Percentiles rank a stretch among this genome's conserved stretches.
These are phyloP conservation scores for Exophiala dermatitidis DNA, from an alignment of 2,329 filamentous ascomycete species.

Conservation along the genomic window DNA sequence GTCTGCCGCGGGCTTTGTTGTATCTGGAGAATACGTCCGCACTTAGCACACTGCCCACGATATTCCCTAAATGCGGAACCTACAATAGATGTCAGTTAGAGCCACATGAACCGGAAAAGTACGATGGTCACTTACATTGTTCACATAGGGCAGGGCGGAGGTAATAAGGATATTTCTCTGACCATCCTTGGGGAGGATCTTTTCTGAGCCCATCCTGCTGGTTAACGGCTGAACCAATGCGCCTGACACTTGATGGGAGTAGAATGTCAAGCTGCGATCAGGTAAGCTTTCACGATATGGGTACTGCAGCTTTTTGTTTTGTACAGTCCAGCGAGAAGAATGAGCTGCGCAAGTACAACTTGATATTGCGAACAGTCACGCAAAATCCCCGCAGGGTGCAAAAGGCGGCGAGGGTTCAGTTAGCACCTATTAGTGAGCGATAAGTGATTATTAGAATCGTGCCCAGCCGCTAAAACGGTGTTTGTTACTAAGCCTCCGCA, in stretches of 20 bases:
- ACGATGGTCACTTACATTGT: conserved; percentile 44
- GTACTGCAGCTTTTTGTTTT: too few relatives aligned
- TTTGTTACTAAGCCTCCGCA: conserved; percentile 15
- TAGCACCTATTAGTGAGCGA: too few relatives aligned
- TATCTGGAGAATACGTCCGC: conserved; percentile 77
- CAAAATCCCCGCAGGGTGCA: neutral
- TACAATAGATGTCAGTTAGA: conserved; percentile 42
- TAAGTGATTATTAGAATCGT: neutral
- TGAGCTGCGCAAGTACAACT: neutral
- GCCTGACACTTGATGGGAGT: too few relatives aligned
- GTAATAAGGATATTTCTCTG: conserved; percentile 87
- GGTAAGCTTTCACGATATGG: too few relatives aligned
- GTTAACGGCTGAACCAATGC: too few relatives aligned
- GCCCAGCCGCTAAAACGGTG: conserved; percentile 7
- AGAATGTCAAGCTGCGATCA: too few relatives aligned
- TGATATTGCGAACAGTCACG: neutral
- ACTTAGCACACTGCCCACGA: conserved; percentile 78
- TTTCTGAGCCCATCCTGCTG: conserved; percentile 24
- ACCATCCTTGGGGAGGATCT: conserved; percentile 59
- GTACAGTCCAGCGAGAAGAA: neutral
- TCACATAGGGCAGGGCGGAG: conserved; percentile 81
- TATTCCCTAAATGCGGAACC: conserved; percentile 78
- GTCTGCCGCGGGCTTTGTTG: conserved; percentile 69
- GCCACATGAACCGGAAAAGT: neutral
- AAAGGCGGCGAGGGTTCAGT: neutral